Evolutionary conservation across 2,329 filamentous ascomycete genomes (phyloP).

Genomic region (Fusarium poae): DNA sequence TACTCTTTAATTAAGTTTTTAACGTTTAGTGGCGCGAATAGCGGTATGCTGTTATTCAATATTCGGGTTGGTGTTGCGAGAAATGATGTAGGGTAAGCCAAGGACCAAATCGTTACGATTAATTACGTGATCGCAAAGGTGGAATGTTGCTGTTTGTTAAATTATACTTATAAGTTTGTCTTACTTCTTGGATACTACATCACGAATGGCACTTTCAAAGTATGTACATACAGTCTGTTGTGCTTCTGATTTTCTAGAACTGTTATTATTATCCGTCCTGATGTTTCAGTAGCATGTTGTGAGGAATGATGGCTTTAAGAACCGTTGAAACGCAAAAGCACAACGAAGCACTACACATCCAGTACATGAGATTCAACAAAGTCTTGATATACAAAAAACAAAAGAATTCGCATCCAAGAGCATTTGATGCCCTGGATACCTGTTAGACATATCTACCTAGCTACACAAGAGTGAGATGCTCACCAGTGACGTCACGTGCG

Average conservation of each 20-base stretch:
- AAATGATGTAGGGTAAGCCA: conserved; percentile 26
- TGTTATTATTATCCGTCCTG: rapidly evolving
- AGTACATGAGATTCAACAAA: neutral
- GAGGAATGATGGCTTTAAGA: conserved; percentile 16
- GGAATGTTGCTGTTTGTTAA: too few species aligned
- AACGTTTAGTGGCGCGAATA: neutral
- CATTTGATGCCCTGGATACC: too few species aligned
- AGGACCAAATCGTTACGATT: neutral
- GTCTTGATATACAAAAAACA: neutral
- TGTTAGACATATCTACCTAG: too few species aligned
- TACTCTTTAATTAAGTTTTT: neutral
- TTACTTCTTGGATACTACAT: rapidly evolving
- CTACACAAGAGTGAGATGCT: neutral
- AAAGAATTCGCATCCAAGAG: neutral
- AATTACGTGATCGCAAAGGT: neutral
- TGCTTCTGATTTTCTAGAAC: too few species aligned
- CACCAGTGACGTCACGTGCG: conserved; percentile 12
- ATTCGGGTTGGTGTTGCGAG: neutral
- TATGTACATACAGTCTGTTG: neutral
- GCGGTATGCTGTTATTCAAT: neutral
- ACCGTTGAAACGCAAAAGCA: neutral
- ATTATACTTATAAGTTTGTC: rapidly evolving
- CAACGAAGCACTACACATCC: neutral
- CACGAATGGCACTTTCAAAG: too few species aligned
- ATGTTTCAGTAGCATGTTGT: neutral